These are phyloP conservation scores for Sphaerulina populicola DNA, from an alignment of 2,329 filamentous ascomycete genomes.

Conservation along the genomic window DNA sequence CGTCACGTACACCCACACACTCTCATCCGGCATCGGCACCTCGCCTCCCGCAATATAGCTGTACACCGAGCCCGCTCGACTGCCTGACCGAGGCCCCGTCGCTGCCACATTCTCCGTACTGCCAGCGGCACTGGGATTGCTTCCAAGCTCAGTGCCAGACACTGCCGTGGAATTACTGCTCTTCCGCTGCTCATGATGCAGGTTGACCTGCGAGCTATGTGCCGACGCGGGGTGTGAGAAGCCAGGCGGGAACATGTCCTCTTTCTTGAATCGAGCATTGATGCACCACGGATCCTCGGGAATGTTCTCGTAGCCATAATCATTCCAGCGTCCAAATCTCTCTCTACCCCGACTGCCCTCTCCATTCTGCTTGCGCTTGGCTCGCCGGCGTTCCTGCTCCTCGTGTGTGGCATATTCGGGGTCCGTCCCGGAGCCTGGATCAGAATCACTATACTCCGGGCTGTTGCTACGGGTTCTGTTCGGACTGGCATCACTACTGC, in stretches of 20 bases:
- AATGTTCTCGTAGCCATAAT: constrained; percentile 62
- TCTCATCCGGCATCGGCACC: constrained; percentile 46
- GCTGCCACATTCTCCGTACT: constrained; percentile 27
- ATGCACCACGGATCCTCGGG: constrained; percentile 94
- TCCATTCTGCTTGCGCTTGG: constrained; percentile 16
- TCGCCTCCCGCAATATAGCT: constrained; percentile 10
- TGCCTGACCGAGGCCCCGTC: constrained; percentile 16
- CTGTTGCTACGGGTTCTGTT: constrained; percentile 27
- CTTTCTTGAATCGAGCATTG: constrained; percentile 76
- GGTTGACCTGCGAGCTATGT: constrained; percentile 43
- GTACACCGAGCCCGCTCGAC: constrained; percentile 7
- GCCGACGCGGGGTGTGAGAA: constrained; percentile 44
- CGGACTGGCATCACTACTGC: constrained; percentile 33
- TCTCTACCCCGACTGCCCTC: constrained; percentile 30
- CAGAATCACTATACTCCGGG: constrained; percentile 34
- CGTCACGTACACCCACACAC: constrained; percentile 87
- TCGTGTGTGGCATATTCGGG: constrained; percentile 33
- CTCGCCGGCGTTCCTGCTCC: constrained; percentile 30
- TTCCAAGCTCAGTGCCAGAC: constrained; percentile 17
- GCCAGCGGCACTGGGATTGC: constrained; percentile 18
- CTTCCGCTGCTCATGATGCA: constrained; percentile 26
- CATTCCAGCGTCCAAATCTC: constrained; percentile 41
- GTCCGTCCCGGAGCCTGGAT: constrained; percentile 34
- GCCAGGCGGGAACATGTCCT: constrained; percentile 57
- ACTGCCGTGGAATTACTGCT: constrained; percentile 22